Evolutionary conservation across 345 rosid species (phyloP).

Genomic region (Cardamine resedifolia): DNA sequence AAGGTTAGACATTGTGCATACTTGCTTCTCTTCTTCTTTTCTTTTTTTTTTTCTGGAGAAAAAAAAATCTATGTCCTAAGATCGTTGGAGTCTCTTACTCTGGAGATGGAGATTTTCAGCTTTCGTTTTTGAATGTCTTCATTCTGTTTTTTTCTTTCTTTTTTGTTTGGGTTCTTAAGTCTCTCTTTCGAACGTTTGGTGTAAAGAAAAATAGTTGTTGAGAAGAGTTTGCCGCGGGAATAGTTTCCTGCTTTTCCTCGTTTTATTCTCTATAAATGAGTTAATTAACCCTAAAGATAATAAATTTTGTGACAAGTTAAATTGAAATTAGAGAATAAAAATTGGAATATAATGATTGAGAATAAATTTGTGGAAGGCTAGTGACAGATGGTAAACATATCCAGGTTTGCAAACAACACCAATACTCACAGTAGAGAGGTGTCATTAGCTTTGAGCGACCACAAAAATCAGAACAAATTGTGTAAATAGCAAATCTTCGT

Average conservation of each 20-base stretch:
- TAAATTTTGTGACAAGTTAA: neutral
- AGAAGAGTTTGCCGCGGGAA: slow-evolving; percentile 1
- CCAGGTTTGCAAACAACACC: neutral
- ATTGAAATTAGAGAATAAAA: neutral
- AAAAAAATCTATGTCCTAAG: slow-evolving; percentile 16
- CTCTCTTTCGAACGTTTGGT: slow-evolving; percentile 11
- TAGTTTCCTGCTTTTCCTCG: neutral
- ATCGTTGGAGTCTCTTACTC: slow-evolving; percentile 6
- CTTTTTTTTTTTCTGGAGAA: neutral
- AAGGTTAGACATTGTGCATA: slow-evolving; percentile 60
- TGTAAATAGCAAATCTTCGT: too few relatives aligned
- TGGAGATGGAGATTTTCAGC: slow-evolving; percentile 9
- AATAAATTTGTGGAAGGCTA: too few relatives aligned
- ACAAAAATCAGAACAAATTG: too few relatives aligned
- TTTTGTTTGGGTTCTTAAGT: neutral
- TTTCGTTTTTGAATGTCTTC: slow-evolving; percentile 24
- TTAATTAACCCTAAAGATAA: neutral
- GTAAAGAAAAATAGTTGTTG: slow-evolving; percentile 22
- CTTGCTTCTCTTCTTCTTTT: slow-evolving; percentile 19
- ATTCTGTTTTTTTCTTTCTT: neutral
- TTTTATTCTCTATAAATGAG: neutral
- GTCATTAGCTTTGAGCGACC: too few relatives aligned
- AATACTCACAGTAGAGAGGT: too few relatives aligned
- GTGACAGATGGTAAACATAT: neutral
- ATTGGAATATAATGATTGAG: neutral